Conservation (phyloP, 2,329 filamentous ascomycete species). For the Rutstroemia sp. region DNA sequence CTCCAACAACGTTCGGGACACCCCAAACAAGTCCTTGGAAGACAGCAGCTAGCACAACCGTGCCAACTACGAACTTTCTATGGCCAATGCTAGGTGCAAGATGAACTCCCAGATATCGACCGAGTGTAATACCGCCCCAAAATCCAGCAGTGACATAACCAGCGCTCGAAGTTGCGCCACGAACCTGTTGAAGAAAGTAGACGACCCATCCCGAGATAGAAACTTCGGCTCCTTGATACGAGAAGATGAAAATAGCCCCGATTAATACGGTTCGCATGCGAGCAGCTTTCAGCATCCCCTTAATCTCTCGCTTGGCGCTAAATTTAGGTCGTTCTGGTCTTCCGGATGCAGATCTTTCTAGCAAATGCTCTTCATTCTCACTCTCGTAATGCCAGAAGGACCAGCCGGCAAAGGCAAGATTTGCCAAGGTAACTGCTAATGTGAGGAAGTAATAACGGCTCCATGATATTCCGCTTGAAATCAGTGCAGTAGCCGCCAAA, state of each 20-base stretch:
- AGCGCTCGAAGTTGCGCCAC: constrained; percentile 62
- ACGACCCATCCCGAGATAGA: constrained; percentile 82
- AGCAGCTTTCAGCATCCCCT: constrained; percentile 38
- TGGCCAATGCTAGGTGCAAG: constrained; percentile 63
- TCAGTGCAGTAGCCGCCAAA: constrained; percentile 67
- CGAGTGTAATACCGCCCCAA: constrained; percentile 68
- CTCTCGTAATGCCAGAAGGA: constrained; percentile 64
- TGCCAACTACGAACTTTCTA: constrained; percentile 56
- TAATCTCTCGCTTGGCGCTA: constrained; percentile 31
- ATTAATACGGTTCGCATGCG: constrained; percentile 54
- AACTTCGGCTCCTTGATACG: constrained; percentile 80
- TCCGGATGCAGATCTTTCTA: constrained; percentile 35
- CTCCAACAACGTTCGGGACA: constrained; percentile 65
- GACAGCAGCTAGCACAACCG: constrained; percentile 52
- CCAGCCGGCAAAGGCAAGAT: constrained; percentile 53
- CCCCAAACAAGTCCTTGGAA: constrained; percentile 76
- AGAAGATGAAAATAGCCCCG: constrained; percentile 75
- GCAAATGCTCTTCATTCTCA: constrained; percentile 41
- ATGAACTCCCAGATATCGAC: constrained; percentile 63
- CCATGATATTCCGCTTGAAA: constrained; percentile 54
- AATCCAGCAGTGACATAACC: constrained; percentile 73
- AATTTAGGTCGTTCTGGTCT: constrained; percentile 19
- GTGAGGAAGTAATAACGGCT: constrained; percentile 66
- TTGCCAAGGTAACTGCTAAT: constrained; percentile 49
- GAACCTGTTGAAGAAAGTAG: constrained; percentile 69